These are phyloP conservation scores for Exophiala dermatitidis DNA, from an alignment of 2,329 filamentous ascomycete species.

Conservation along the genomic window DNA sequence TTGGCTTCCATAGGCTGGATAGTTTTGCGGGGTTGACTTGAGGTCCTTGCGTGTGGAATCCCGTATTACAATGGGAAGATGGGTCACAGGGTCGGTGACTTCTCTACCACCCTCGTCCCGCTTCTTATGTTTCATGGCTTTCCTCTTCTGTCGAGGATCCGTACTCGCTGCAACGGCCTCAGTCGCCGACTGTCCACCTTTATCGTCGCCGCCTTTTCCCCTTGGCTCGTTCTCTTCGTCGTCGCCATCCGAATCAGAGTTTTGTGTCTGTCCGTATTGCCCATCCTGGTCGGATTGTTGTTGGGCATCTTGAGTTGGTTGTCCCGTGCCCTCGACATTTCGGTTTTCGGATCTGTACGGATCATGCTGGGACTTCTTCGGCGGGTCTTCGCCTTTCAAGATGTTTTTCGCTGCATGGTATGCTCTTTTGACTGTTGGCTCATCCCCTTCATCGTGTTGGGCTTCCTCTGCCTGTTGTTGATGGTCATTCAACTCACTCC, in stretches of 20 bases:
- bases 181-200: slow-evolving; percentile 20
- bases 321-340: slow-evolving; percentile 10
- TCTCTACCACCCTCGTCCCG: slow-evolving; percentile 47
- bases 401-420: slow-evolving; percentile 24
- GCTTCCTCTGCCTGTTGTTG: slow-evolving; percentile 16
- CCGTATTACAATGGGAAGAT: slow-evolving; percentile 60
- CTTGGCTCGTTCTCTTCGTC: slow-evolving; percentile 6
- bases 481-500: slow-evolving; percentile 18
- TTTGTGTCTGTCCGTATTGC: not conserved
- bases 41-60: slow-evolving; percentile 61
- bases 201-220: not conserved
- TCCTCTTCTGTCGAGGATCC: slow-evolving; percentile 43
- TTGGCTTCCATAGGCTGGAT: slow-evolving; percentile 36
- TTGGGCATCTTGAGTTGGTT: not conserved
- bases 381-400: slow-evolving; percentile 21
- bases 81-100: slow-evolving; percentile 66
- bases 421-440: slow-evolving; percentile 19
- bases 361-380: slow-evolving; percentile 7
- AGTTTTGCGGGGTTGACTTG: slow-evolving; percentile 42
- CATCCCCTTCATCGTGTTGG: slow-evolving; percentile 21
- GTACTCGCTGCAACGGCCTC: slow-evolving; percentile 21
- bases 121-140: slow-evolving; percentile 44
- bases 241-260: not conserved
- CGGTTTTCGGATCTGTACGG: slow-evolving; percentile 24
- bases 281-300: slow-evolving; percentile 2